Evolutionary conservation across 257 asterid genomes (phyloP).

Genomic region (Craterostigma plantagineum): DNA sequence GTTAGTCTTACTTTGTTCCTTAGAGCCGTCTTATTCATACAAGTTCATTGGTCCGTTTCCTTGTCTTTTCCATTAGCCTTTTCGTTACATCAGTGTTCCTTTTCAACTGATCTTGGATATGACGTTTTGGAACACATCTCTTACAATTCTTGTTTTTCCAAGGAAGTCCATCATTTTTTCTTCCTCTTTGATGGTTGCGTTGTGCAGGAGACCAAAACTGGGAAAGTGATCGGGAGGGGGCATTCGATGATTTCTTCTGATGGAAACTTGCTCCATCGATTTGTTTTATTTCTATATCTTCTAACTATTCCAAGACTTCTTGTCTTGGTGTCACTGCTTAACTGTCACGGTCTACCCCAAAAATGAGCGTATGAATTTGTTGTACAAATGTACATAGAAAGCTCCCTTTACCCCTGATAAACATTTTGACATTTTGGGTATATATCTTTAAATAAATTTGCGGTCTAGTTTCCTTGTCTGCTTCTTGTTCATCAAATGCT

Average conservation of each 20-base stretch:
- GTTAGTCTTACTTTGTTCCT: conserved; percentile 24
- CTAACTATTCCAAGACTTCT: conserved; percentile 12
- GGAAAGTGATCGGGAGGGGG: conserved; percentile 84
- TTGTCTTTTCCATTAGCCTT: conserved; percentile 12
- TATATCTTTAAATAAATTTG: too few relatives aligned
- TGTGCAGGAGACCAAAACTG: conserved; percentile 83
- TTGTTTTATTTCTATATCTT: conserved; percentile 31
- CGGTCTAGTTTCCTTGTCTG: too few relatives aligned
- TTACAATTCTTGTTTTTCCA: conserved; percentile 14
- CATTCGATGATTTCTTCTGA: conserved; percentile 97
- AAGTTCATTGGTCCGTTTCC: background rate
- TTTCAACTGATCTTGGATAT: conserved; percentile 6
- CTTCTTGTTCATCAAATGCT: too few relatives aligned
- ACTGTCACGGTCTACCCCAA: too few relatives aligned
- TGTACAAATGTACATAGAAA: too few relatives aligned
- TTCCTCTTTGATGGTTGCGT: conserved; percentile 50
- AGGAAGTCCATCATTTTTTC: conserved; percentile 10
- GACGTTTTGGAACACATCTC: conserved; percentile 16
- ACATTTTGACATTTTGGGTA: too few relatives aligned
- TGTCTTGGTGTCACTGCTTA: too few relatives aligned
- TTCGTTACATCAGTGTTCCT: conserved; percentile 4
- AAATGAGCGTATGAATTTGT: too few relatives aligned
- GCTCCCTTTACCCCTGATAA: too few relatives aligned
- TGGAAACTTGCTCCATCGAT: conserved; percentile 33
- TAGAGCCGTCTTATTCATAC: background rate